Conservation (phyloP, 176 grass and related monocot species). For the Zea luxurians region DNA sequence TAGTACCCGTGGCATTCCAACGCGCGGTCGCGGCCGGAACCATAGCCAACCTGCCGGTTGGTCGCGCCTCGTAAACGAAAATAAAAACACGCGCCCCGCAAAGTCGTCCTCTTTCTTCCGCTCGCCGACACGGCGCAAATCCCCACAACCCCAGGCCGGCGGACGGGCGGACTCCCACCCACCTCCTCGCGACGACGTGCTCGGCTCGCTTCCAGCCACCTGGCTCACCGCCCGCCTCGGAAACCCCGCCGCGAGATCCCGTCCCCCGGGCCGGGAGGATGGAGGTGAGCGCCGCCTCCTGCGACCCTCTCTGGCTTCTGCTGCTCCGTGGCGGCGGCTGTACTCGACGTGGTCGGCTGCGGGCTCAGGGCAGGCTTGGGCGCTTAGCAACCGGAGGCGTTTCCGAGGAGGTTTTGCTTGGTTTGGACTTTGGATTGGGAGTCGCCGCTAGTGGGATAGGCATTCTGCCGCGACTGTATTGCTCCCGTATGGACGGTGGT, state of each 20-base stretch:
- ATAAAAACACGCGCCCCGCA: too few relatives aligned
- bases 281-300: constrained; percentile 42
- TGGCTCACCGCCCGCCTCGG: background rate
- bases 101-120: constrained; percentile 23
- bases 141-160: background rate
- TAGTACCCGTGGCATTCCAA: background rate
- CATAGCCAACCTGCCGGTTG: constrained; percentile 34
- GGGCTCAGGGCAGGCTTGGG: background rate
- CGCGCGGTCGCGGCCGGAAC: constrained; percentile 24
- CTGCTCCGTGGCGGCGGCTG: background rate
- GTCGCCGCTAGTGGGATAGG: background rate
- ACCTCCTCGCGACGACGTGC: background rate
- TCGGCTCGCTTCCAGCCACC: background rate
- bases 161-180: background rate
- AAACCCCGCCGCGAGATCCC: constrained; percentile 28
- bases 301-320: background rate
- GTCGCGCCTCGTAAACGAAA: background rate
- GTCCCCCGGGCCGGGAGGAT: constrained; percentile 8
- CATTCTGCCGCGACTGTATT: background rate
- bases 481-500: background rate
- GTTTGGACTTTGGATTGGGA: too few relatives aligned
- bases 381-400: background rate
- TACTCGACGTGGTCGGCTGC: background rate
- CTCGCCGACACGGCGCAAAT: constrained; percentile 48
- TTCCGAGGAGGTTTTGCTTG: background rate